A percentile compares a stretch with the other conserved stretches of the same genome.
These are phyloP conservation scores for Camelina sativa DNA, from an alignment of 345 rosid genomes.

Conservation along the genomic window DNA sequence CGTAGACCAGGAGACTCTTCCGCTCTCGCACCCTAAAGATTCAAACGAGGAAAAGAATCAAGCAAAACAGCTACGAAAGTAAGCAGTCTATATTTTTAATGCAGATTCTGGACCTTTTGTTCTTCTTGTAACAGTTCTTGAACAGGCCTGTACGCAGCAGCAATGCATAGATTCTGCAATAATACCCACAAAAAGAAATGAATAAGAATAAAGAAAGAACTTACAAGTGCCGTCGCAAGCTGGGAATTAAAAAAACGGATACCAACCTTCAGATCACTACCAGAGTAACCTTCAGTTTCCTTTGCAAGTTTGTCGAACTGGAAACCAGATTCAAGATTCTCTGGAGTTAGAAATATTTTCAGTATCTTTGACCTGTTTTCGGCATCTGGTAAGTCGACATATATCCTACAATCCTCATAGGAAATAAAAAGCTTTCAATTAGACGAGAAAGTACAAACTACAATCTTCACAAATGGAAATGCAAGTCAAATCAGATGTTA, in stretches of 20 bases:
- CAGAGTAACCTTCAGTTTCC: constrained; percentile 93
- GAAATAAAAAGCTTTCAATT: constrained; percentile 23
- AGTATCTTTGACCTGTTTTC: constrained; percentile 85
- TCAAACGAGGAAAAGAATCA: constrained; percentile 18
- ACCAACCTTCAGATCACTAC: constrained; percentile 94
- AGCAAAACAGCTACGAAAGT: constrained; percentile 1
- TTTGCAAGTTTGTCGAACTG: constrained; percentile 69
- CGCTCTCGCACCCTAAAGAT: constrained; percentile 50
- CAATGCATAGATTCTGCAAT: constrained; percentile 87
- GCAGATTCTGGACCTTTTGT: constrained; percentile 55
- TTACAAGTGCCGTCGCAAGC: background rate
- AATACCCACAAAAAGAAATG: constrained; percentile 23
- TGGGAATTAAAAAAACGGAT: background rate
- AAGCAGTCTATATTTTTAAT: background rate
- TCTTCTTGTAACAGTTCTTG: constrained; percentile 87
- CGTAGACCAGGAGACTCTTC: constrained; percentile 54
- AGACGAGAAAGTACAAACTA: background rate
- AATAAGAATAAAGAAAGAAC: constrained; percentile 1
- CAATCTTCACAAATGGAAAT: constrained; percentile 11
- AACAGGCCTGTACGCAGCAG: constrained; percentile 97
- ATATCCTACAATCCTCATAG: constrained; percentile 59
- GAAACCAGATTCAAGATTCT: constrained; percentile 67
- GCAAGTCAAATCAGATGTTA: constrained; percentile 41
- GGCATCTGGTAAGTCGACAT: constrained; percentile 92
- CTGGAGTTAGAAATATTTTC: constrained; percentile 71